Evolutionary conservation across 139 green algal genomes (phyloP).

Genomic region (Chlamydomonas applanata): DNA sequence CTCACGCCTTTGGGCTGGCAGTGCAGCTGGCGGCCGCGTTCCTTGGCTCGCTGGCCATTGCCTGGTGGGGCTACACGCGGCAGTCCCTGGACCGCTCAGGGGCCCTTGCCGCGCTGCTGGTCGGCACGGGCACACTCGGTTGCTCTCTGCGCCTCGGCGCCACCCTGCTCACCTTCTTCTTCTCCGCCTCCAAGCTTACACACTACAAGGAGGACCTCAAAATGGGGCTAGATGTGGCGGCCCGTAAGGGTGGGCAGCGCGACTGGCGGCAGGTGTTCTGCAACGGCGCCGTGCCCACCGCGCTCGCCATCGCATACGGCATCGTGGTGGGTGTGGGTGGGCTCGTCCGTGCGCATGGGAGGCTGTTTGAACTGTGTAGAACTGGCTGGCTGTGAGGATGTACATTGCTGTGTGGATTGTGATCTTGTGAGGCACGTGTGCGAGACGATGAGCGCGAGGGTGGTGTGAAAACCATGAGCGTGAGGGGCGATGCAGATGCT

Average conservation of each 20-base stretch:
- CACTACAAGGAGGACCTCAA: constrained; percentile 75
- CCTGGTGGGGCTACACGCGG: constrained; percentile 23
- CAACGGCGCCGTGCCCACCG: constrained; percentile 53
- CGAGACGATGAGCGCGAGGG: no score
- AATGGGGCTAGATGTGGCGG: constrained; percentile 60
- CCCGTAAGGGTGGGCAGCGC: constrained; percentile 75
- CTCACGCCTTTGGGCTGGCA: constrained; percentile 51
- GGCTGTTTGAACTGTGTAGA: no score
- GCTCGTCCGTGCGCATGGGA: no score
- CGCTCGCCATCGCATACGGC: constrained; percentile 54
- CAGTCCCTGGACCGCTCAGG: constrained; percentile 34
- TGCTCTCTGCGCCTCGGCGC: constrained; percentile 63
- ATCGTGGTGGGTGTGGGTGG: no score
- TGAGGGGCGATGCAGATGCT: no score
- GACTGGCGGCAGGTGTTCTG: constrained; percentile 77
- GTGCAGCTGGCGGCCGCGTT: constrained; percentile 41
- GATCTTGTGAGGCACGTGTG: no score
- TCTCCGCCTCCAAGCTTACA: constrained; percentile 70
- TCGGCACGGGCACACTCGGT: constrained; percentile 50
- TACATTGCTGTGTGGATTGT: constrained; percentile 38
- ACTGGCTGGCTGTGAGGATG: constrained; percentile 54
- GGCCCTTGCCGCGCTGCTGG: constrained; percentile 54
- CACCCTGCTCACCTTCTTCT: constrained; percentile 82
- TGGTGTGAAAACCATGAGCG: no score
- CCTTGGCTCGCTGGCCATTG: constrained; percentile 21